Evolutionary conservation across 78 protist genomes (phyloP).

Genomic region (Dictyostelium brefeldianum): DNA sequence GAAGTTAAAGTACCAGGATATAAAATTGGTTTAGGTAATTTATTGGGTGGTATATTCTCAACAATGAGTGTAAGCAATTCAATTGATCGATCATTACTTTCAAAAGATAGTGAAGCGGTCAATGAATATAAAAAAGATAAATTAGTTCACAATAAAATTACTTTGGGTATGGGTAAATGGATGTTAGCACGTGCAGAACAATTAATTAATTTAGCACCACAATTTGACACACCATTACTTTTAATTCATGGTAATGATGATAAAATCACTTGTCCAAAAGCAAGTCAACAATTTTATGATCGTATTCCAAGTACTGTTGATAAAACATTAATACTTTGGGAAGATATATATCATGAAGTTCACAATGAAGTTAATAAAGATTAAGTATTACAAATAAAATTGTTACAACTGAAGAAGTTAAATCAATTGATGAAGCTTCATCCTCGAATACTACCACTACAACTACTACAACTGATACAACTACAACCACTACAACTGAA

Average conservation of each 20-base stretch:
- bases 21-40: conserved; percentile 42
- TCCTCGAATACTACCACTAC: not conserved
- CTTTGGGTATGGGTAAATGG: conserved; percentile 71
- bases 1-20: conserved; percentile 15
- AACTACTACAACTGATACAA: not conserved
- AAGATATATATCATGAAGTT: conserved; percentile 67
- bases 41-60: conserved; percentile 27
- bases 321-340: conserved; percentile 72
- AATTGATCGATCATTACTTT: conserved; percentile 31
- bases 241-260: conserved; percentile 70
- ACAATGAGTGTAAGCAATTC: not conserved
- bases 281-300: conserved; percentile 54
- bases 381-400: not conserved
- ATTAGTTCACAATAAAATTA: conserved; percentile 51
- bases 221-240: conserved; percentile 51
- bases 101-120: conserved; percentile 25
- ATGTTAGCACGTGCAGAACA: conserved; percentile 39
- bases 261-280: conserved; percentile 80
- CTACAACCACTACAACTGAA: conserved; percentile 2
- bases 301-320: conserved; percentile 37
- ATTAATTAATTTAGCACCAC: conserved; percentile 39
- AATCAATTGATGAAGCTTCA: too few species aligned
- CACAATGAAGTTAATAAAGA: conserved; percentile 59
- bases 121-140: conserved; percentile 18
- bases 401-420: not conserved